A percentile compares a stretch with the other conserved stretches of the same genome.
phyloP scores from a whole-genome alignment of 768 basidiomycete genomes.

The Multifurca ochricompacta region DNA sequence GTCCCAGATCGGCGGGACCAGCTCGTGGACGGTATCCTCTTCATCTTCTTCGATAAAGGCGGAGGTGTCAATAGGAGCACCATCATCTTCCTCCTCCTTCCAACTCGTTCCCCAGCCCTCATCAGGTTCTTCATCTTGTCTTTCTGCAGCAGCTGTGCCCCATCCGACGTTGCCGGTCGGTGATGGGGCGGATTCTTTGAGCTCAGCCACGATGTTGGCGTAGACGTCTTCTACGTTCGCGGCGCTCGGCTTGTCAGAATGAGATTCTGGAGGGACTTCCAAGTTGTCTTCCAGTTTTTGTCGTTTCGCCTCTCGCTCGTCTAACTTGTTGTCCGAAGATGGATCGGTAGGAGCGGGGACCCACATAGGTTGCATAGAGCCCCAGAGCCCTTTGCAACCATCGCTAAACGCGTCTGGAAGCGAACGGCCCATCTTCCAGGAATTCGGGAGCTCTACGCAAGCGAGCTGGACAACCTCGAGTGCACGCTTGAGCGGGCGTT shows the following conservation, averaged over 20 bases:
- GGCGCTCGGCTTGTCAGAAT: not conserved
- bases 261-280: not conserved
- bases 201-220: not conserved
- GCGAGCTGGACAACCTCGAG: constrained; percentile 38
- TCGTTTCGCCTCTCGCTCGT: constrained; percentile 23
- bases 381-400: constrained; percentile 45
- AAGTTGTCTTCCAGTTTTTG: constrained; percentile 21
- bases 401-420: constrained; percentile 45
- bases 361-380: constrained; percentile 22
- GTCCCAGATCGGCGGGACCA: constrained; percentile 3
- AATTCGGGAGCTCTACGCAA: constrained; percentile 43
- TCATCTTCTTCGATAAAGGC: not conserved
- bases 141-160: not conserved
- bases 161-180: not conserved
- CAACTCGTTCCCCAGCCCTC: constrained; percentile 14
- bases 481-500: constrained; percentile 40
- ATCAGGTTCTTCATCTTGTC: not conserved
- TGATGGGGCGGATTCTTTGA: no score
- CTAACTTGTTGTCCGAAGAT: constrained; percentile 11
- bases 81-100: no score
- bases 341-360: not conserved
- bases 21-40: not conserved
- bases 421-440: constrained; percentile 37
- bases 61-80: not conserved
- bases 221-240: not conserved